These are phyloP conservation scores for Aeminium ludgeri DNA, from an alignment of 495 filamentous ascomycete species.

Conservation along the genomic window DNA sequence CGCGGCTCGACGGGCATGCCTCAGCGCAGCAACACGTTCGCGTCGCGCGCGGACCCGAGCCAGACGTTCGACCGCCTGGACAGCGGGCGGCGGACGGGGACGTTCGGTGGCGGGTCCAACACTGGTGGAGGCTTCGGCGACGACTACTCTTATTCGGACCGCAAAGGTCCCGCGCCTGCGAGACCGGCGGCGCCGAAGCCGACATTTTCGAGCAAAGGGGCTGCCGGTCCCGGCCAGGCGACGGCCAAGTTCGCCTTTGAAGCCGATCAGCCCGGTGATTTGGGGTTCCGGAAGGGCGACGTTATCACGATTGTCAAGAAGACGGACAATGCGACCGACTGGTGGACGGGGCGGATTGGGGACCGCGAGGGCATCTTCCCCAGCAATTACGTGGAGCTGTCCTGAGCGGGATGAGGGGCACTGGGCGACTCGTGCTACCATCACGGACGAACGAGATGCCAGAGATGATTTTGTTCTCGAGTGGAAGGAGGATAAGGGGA, in stretches of 20 bases:
- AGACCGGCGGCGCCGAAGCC: slow-evolving; percentile 17
- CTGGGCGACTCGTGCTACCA: too few species aligned
- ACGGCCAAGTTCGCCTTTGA: slow-evolving; percentile 86
- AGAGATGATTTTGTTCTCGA: too few species aligned
- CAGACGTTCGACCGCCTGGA: slow-evolving; percentile 35
- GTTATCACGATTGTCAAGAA: slow-evolving; percentile 93
- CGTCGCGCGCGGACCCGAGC: slow-evolving; percentile 30
- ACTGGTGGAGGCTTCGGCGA: too few species aligned
- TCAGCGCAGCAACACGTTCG: slow-evolving; percentile 35
- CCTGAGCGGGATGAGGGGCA: slow-evolving; percentile 1
- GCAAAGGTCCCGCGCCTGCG: slow-evolving; percentile 11
- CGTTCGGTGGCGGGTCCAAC: slow-evolving; percentile 30
- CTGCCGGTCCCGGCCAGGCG: slow-evolving; percentile 62
- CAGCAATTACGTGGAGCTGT: slow-evolving; percentile 20
- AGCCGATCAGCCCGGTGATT: slow-evolving; percentile 77
- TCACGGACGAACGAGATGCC: too few species aligned
- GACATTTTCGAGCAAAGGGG: slow-evolving; percentile 42
- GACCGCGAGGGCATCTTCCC: slow-evolving; percentile 49
- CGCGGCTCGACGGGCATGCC: too few species aligned
- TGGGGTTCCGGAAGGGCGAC: slow-evolving; percentile 94
- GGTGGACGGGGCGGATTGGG: slow-evolving; percentile 64
- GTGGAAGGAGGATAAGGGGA: too few species aligned
- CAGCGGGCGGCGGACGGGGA: slow-evolving; percentile 21
- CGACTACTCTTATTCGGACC: slow-evolving; percentile 11
- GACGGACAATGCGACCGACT: slow-evolving; percentile 80